phyloP scores from a whole-genome alignment of 306 rosid genomes.

The Rosa multiflora region DNA sequence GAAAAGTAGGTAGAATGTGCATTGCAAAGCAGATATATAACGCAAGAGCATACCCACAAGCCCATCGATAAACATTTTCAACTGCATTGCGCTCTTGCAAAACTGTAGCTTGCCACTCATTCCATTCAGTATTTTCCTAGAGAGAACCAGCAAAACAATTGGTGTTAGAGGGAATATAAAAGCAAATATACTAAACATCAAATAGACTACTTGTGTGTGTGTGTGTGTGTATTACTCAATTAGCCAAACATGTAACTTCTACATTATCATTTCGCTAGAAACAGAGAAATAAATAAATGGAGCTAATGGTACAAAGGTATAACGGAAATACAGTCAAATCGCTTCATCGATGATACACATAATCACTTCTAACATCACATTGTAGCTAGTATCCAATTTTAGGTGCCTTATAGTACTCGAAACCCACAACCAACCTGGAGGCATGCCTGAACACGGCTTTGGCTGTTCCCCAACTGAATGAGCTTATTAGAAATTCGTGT shows the following conservation, averaged over 20 bases:
- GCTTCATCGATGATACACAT: not conserved
- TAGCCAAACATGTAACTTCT: not conserved
- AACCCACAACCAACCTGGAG: constrained; percentile 64
- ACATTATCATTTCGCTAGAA: not conserved
- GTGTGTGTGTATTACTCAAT: too few relatives aligned
- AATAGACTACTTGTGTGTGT: not conserved
- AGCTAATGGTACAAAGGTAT: not conserved
- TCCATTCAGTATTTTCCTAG: constrained; percentile 87
- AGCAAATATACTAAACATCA: not conserved
- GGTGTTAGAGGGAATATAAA: not conserved
- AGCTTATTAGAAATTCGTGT: constrained; percentile 78
- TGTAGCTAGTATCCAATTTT: not conserved
- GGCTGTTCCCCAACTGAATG: constrained; percentile 64
- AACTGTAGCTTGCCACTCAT: constrained; percentile 78
- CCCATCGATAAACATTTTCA: constrained; percentile 93
- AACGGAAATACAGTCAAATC: not conserved
- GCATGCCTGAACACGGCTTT: constrained; percentile 53
- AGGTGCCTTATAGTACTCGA: constrained; percentile 1
- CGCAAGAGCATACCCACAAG: constrained; percentile 76
- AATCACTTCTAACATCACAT: not conserved
- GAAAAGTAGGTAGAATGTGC: not conserved
- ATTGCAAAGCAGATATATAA: constrained; percentile 9
- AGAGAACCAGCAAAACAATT: constrained; percentile 24
- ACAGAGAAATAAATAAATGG: not conserved
- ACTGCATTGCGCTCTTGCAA: constrained; percentile 86